A percentile compares a stretch with the other conserved stretches of the same genome.
These are phyloP conservation scores for Cyberlindnera suaveolens DNA, from an alignment of 805 yeast genomes.

Conservation along the genomic window DNA sequence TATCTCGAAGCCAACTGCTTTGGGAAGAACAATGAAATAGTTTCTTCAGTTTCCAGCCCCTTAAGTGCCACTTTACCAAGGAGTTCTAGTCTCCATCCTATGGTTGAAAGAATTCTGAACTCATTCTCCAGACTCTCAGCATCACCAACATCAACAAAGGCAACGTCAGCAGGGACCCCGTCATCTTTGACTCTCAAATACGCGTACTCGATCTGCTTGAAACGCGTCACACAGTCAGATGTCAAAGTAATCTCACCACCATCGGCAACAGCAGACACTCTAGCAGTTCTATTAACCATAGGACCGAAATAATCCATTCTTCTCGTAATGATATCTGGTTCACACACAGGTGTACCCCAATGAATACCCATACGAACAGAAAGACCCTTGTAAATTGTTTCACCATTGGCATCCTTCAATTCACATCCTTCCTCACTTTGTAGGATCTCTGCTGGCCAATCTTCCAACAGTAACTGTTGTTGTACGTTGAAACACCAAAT, in stretches of 20 bases:
- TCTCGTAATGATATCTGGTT: constrained; percentile 86
- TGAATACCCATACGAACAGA: constrained; percentile 98
- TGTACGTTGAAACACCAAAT: constrained; percentile 95
- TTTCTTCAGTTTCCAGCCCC: constrained; percentile 91
- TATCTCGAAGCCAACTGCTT: constrained; percentile 53
- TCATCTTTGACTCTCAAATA: constrained; percentile 4
- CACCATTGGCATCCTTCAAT: constrained; percentile 54
- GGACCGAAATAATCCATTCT: constrained; percentile 99
- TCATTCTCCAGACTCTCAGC: constrained; percentile 63
- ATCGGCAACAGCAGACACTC: constrained; percentile 91
- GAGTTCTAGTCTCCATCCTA: constrained; percentile 62
- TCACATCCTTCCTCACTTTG: constrained; percentile 81
- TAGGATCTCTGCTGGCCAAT: constrained; percentile 93
- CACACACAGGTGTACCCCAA: constrained; percentile 98
- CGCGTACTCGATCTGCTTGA: constrained; percentile 46
- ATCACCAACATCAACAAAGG: constrained; percentile 35
- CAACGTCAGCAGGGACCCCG: constrained; percentile 29
- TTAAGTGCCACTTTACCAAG: constrained; percentile 87
- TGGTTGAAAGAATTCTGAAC: constrained; percentile 52
- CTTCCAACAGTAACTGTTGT: constrained; percentile 71
- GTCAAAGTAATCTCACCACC: constrained; percentile 97
- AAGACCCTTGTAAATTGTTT: constrained; percentile 73
- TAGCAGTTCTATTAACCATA: constrained; percentile 91
- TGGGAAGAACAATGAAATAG: constrained; percentile 75
- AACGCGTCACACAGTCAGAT: constrained; percentile 71